phyloP scores from a whole-genome alignment of 2,329 filamentous ascomycete species.

The Cadophora gregata region DNA sequence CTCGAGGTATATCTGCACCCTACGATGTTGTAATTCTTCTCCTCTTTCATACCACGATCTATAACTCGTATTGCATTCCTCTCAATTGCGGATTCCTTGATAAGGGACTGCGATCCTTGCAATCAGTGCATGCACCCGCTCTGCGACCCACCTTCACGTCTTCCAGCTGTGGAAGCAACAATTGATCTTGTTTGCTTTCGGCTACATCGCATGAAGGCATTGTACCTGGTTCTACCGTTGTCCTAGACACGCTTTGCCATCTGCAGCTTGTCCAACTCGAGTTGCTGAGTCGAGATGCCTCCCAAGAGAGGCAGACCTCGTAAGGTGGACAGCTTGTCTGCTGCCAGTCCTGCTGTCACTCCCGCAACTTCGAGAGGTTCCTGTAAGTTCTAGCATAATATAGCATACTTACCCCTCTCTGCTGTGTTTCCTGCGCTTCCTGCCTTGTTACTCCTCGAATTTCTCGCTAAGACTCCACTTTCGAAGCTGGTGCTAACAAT shows the following conservation, averaged over 20 bases:
- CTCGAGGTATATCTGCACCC: not conserved
- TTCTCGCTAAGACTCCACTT: not conserved
- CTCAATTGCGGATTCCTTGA: not conserved
- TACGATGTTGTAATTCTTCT: not conserved
- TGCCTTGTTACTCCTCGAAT: not conserved
- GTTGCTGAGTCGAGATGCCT: slow-evolving; percentile 9
- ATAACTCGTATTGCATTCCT: not conserved
- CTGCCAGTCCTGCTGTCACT: no score
- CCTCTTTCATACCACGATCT: not conserved
- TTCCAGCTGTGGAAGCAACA: not conserved
- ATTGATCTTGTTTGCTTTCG: not conserved
- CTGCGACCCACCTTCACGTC: not conserved
- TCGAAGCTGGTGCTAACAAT: slow-evolving; percentile 17
- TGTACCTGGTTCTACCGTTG: not conserved
- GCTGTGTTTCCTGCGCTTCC: no score
- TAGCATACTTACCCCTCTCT: not conserved
- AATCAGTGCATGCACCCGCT: slow-evolving; percentile 6
- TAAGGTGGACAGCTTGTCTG: slow-evolving; percentile 29
- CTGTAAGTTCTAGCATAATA: slow-evolving; percentile 32
- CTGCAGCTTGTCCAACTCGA: slow-evolving; percentile 17
- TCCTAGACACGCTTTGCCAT: slow-evolving; percentile 27
- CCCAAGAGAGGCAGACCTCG: slow-evolving; percentile 36
- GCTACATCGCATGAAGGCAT: not conserved
- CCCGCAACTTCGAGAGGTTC: slow-evolving; percentile 34
- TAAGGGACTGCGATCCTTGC: slow-evolving; percentile 3